phyloP scores from a whole-genome alignment of 2,329 filamentous ascomycete species.

The Dothideomycetes sp. region DNA sequence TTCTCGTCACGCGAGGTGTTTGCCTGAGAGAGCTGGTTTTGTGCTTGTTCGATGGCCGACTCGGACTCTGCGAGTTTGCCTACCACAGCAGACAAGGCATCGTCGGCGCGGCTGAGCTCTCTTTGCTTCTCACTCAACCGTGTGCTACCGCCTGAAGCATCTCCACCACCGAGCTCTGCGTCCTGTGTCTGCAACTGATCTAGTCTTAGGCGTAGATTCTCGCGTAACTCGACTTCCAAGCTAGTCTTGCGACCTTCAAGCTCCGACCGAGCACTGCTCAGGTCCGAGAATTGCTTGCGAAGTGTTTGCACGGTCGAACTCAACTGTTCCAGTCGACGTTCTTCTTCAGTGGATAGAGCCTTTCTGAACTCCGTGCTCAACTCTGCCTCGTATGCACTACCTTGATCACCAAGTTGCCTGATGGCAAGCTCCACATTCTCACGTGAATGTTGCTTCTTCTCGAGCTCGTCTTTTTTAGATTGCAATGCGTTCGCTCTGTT shows the following conservation, averaged over 20 bases:
- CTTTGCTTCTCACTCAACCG: slow-evolving; percentile 69
- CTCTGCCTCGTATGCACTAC: slow-evolving; percentile 70
- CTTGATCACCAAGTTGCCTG: slow-evolving; percentile 56
- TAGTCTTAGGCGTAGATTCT: slow-evolving; percentile 77
- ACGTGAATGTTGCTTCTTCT: slow-evolving; percentile 55
- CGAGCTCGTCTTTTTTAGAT: slow-evolving; percentile 62
- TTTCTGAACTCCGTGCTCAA: slow-evolving; percentile 86
- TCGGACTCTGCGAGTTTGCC: slow-evolving; percentile 67
- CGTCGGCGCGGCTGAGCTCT: slow-evolving; percentile 70
- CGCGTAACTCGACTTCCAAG: slow-evolving; percentile 78
- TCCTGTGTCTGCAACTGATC: slow-evolving; percentile 75
- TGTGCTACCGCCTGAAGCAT: slow-evolving; percentile 40
- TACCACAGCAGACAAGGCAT: slow-evolving; percentile 57
- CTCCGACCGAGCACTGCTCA: slow-evolving; percentile 64
- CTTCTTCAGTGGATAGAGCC: slow-evolving; percentile 71
- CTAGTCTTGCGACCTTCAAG: slow-evolving; percentile 73
- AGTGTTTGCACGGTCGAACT: slow-evolving; percentile 62
- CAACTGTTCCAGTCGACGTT: slow-evolving; percentile 65
- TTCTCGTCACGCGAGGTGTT: slow-evolving; percentile 53
- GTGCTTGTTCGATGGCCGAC: slow-evolving; percentile 54
- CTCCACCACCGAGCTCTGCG: slow-evolving; percentile 49
- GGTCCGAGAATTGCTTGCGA: slow-evolving; percentile 64
- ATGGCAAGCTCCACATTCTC: slow-evolving; percentile 59
- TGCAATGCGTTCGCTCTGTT: slow-evolving; percentile 67
- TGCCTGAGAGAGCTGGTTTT: slow-evolving; percentile 46